phyloP scores from a whole-genome alignment of 495 filamentous ascomycete genomes.

The Penicillium parvum region DNA sequence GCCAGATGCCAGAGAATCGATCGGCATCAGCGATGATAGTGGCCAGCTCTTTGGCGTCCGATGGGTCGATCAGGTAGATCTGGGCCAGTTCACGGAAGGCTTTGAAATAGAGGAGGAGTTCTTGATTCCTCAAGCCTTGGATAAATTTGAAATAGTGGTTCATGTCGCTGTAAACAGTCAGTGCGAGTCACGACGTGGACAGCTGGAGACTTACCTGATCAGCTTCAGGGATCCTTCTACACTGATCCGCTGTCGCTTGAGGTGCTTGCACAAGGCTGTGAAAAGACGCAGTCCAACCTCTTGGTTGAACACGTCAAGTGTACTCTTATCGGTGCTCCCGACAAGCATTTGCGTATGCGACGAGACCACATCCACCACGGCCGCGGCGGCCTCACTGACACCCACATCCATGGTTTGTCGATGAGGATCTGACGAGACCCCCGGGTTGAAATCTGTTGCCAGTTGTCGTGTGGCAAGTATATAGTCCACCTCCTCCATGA shows the following conservation, averaged over 20 bases:
- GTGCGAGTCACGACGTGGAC: neutral
- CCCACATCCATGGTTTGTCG: slow-evolving; percentile 67
- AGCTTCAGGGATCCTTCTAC: slow-evolving; percentile 87
- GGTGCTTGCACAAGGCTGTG: slow-evolving; percentile 86
- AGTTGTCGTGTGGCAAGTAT: slow-evolving; percentile 84
- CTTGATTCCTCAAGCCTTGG: slow-evolving; percentile 70
- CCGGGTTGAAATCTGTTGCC: slow-evolving; percentile 88
- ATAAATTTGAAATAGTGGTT: slow-evolving; percentile 89
- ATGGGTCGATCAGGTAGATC: slow-evolving; percentile 87
- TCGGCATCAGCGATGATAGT: slow-evolving; percentile 88
- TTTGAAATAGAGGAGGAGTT: slow-evolving; percentile 83
- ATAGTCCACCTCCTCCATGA: slow-evolving; percentile 98
- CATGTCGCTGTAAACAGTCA: slow-evolving; percentile 67
- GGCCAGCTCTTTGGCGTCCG: slow-evolving; percentile 91
- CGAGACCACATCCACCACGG: slow-evolving; percentile 78
- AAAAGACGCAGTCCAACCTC: slow-evolving; percentile 94
- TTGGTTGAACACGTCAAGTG: slow-evolving; percentile 97
- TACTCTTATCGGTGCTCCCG: slow-evolving; percentile 92
- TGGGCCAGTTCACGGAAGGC: slow-evolving; percentile 89
- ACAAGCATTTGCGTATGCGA: slow-evolving; percentile 87
- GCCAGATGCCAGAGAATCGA: slow-evolving; percentile 85
- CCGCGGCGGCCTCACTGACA: slow-evolving; percentile 68
- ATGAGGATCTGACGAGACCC: slow-evolving; percentile 41
- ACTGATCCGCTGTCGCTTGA: slow-evolving; percentile 91
- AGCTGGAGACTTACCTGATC: slow-evolving; percentile 62